These are phyloP conservation scores for Pestalotiopsis sp. DNA, from an alignment of 2,329 filamentous ascomycete genomes.

Conservation along the genomic window DNA sequence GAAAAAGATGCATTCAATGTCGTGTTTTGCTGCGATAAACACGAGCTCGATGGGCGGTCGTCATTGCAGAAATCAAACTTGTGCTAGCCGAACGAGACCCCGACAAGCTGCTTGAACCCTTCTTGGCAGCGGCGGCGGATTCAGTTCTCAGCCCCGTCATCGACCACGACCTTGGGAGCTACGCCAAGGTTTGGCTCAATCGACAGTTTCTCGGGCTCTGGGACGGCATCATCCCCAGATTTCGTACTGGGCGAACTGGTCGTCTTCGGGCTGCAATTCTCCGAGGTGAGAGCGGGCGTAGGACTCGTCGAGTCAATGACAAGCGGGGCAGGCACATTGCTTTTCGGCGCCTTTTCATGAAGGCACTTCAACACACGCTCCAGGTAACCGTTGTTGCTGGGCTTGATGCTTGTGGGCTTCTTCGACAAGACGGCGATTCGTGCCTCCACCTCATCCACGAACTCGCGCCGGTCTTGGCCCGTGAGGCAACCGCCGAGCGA, in stretches of 20 bases:
- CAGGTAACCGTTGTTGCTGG: background rate
- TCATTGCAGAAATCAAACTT: background rate
- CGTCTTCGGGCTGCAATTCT: slow-evolving; percentile 71
- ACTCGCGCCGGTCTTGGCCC: slow-evolving; percentile 22
- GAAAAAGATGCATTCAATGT: background rate
- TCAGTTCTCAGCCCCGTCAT: slow-evolving; percentile 4
- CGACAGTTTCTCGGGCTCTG: slow-evolving; percentile 27
- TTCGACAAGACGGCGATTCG: slow-evolving; percentile 66
- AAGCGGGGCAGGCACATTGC: slow-evolving; percentile 40
- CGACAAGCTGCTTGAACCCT: background rate
- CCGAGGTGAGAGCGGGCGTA: slow-evolving; percentile 69
- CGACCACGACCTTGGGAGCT: slow-evolving; percentile 6
- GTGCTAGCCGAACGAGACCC: background rate
- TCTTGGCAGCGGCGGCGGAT: no score
- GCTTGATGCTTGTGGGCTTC: slow-evolving; percentile 15
- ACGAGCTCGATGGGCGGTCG: background rate
- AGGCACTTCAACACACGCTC: background rate
- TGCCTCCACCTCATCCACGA: slow-evolving; percentile 55
- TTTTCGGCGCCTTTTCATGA: slow-evolving; percentile 21
- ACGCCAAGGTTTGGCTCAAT: background rate
- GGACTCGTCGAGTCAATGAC: slow-evolving; percentile 58
- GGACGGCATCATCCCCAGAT: slow-evolving; percentile 48
- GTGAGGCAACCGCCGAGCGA: slow-evolving; percentile 32
- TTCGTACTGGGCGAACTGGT: slow-evolving; percentile 67
- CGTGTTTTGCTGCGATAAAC: background rate